phyloP scores from a whole-genome alignment of 202 grass and related monocot species.

The Zizania palustris region DNA sequence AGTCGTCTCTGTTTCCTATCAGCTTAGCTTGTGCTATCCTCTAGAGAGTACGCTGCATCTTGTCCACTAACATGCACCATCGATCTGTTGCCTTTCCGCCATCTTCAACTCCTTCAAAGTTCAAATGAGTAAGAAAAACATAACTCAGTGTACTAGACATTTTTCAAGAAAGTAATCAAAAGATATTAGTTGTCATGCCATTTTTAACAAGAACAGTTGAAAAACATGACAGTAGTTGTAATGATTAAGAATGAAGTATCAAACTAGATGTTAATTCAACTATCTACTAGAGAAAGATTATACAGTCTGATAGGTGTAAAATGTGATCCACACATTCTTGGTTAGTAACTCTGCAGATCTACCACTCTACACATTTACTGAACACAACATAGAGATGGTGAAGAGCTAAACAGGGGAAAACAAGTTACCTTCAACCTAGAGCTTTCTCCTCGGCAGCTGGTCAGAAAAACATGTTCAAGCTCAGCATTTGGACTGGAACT shows the following conservation, averaged over 20 bases:
- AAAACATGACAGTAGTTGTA: too few relatives aligned
- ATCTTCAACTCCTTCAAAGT: slow-evolving; percentile 29
- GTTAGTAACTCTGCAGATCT: too few relatives aligned
- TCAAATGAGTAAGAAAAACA: neutral
- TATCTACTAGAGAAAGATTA: neutral
- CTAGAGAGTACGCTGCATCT: neutral
- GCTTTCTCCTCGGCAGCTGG: too few relatives aligned
- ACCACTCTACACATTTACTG: too few relatives aligned
- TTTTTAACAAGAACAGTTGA: neutral
- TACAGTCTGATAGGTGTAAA: neutral
- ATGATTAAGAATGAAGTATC: neutral
- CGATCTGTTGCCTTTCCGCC: neutral
- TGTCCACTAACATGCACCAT: neutral
- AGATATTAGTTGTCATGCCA: neutral
- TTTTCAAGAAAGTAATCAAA: neutral
- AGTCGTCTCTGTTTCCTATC: neutral
- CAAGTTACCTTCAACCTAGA: too few relatives aligned
- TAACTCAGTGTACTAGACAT: neutral
- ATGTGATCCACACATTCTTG: too few relatives aligned
- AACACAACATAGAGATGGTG: too few relatives aligned
- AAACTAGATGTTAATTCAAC: neutral
- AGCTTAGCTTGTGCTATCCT: slow-evolving; percentile 2
- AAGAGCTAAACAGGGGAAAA: too few relatives aligned
- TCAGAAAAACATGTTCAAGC: neutral
- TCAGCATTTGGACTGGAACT: slow-evolving; percentile 34